Conservation (phyloP, 805 yeast species). For the Saccharomycopsis microspora region DNA sequence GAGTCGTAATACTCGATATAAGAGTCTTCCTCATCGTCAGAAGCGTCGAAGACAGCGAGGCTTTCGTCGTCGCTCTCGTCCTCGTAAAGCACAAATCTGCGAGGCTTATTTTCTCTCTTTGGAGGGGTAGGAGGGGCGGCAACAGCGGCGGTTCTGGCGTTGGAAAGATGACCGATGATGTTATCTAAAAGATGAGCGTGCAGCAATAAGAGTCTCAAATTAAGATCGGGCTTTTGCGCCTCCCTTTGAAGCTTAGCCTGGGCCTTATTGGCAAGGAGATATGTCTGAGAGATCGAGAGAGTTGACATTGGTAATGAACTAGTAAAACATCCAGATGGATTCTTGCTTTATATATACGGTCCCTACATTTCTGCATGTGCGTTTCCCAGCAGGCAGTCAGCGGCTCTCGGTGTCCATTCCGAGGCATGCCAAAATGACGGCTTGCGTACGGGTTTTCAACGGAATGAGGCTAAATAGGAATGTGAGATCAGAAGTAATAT, state of each 20-base stretch:
- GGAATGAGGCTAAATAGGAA: too few relatives aligned
- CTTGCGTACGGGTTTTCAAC: too few relatives aligned
- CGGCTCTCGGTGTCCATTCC: too few relatives aligned
- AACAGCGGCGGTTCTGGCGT: slow-evolving; percentile 16
- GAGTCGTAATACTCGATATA: slow-evolving; percentile 3
- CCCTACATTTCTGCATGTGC: too few relatives aligned
- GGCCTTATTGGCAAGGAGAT: slow-evolving; percentile 52
- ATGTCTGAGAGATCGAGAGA: slow-evolving; percentile 33
- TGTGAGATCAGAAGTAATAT: too few relatives aligned
- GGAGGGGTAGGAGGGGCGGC: neutral
- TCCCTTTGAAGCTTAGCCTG: slow-evolving; percentile 52
- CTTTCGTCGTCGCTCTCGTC: slow-evolving; percentile 7
- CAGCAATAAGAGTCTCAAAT: slow-evolving; percentile 46
- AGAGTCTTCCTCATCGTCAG: slow-evolving; percentile 3
- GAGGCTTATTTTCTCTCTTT: neutral
- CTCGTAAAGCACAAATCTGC: neutral
- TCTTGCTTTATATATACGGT: too few relatives aligned
- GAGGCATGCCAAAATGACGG: too few relatives aligned
- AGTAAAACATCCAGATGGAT: too few relatives aligned
- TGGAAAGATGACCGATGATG: slow-evolving; percentile 36
- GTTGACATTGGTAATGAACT: neutral
- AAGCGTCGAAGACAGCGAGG: neutral
- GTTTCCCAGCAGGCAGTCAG: too few relatives aligned
- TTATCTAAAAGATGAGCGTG: slow-evolving; percentile 65
- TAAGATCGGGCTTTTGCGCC: slow-evolving; percentile 45